Evolutionary conservation across 1,139 yeast species (phyloP), one percentile per base, ranked within the genome.

Genomic region (Meyerozyma carpophila): DNA sequence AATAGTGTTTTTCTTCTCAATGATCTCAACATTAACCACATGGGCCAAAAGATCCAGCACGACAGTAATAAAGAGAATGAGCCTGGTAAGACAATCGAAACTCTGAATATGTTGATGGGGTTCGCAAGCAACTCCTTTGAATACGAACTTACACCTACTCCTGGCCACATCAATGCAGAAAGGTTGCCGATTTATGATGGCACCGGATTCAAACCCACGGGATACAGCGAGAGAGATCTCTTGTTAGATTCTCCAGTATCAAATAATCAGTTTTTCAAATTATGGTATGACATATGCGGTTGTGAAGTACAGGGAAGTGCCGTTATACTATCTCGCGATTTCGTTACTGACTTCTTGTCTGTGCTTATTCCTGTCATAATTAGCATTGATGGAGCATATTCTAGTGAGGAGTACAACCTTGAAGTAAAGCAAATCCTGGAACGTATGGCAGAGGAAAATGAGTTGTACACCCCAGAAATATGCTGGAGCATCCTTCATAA

Each of bases 1-100:
- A 90, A 91, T 59, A 77, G 94, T 1, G 82, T 86, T 10, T 61
- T 89, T 52, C 53, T 90, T 29, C 62, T 81, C 59, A 65, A 70
- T 29, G 63, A 68, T 41, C 48, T 57, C 54, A 51, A 53, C n/a
- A 44, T 54, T 31, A 59, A 57, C 42, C 39, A 41, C 16, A 42
- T 43, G 8, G 47, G 43, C 14, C 50, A 49, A 14, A 32, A 39
- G 3, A 39, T 48, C 7, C 36, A 37, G 27, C 8, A 27, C n/a
- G 41, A 32, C 11, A 13, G 39, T 5, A 43, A 28, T n/a, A 28
- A 43, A 31, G 37, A 34, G 9, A 34, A 21, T 21, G 25, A 18
- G 8, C 26, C 25, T 8, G 27, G n/a, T 10, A 20, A 11, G 13
- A 16, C 14, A 13, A 8, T 14, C 16, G 20, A 31, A 11, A 46